Evolutionary conservation across 1,284 basidiomycete species (phyloP), one percentile per base, ranked within the genome.

Genomic region (Ustilago curta): DNA sequence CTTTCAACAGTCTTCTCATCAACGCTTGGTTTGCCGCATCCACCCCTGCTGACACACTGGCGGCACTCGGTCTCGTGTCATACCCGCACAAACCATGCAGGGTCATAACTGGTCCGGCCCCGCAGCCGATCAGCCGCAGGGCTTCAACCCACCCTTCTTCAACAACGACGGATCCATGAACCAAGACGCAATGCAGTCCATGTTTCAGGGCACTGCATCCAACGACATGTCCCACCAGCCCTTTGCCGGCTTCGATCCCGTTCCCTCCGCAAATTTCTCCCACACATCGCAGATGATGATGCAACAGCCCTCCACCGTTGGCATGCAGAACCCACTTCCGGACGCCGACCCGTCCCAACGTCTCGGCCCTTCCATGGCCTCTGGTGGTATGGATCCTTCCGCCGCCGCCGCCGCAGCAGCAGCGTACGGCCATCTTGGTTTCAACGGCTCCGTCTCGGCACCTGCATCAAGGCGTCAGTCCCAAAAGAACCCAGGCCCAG

Each of bases 371-470:
- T 57, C 54, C 35, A 71, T 70, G 45, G 18, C 39, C 14, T 23
- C 56, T 3, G 73, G 57, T 42, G 58, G 57, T 11, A 25, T 64
- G 25, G 72, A 75, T 27, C 59, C 57, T 18, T 69, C 75, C 8
- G 66, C 63, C 31, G 54, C 75, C 16, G 70, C 76, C 19, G 73
- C 77, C 3, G 78, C 76, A 5, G 72, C 69, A 18, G 74, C 74
- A n/a, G 75, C 67, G 2, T 78, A 78, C 48, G 72, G 69, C 9
- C 76, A 72, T 43, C 52, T 72, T 16, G 72, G 69, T 43, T 78
- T 60, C 67, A 62, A 59, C 63, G 42, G 42, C 4, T 63, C 68
- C 29, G 54, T 51, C n/a, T 71, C 73, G 21, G 64, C 59, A 32
- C 65, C 64, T 8, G 54, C 48, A 29, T 72, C 69, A 18, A 50